Evolutionary conservation across 345 rosid genomes (phyloP).

Genomic region (Brassica carinata): DNA sequence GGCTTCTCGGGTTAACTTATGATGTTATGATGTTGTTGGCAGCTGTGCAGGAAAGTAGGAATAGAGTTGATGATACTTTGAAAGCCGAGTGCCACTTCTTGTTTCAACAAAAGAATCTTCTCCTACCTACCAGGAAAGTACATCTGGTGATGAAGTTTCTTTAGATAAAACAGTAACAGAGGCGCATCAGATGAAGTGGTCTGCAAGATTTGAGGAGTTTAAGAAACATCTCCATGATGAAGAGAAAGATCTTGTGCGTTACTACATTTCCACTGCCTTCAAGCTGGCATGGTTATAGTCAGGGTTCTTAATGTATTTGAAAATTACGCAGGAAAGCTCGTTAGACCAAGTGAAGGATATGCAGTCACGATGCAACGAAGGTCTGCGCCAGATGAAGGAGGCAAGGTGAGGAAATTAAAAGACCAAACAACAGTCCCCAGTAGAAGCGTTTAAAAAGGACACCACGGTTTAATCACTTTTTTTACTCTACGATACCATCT

Average conservation of each 20-base stretch:
- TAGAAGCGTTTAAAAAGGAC: not conserved
- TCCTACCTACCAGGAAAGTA: conserved; percentile 44
- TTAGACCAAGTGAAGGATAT: conserved; percentile 70
- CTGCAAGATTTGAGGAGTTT: conserved; percentile 71
- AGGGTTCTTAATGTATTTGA: no score
- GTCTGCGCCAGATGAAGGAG: conserved; percentile 59
- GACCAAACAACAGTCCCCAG: not conserved
- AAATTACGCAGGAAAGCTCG: conserved; percentile 67
- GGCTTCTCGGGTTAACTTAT: conserved; percentile 1
- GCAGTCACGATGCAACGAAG: conserved; percentile 75
- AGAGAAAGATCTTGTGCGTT: conserved; percentile 81
- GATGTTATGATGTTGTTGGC: conserved; percentile 33
- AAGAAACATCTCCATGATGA: conserved; percentile 72
- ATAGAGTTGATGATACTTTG: conserved; percentile 68
- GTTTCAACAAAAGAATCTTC: conserved; percentile 58
- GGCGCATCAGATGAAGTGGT: conserved; percentile 68
- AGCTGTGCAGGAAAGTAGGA: conserved; percentile 87
- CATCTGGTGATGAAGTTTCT: conserved; percentile 28
- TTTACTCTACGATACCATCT: conserved; percentile 1
- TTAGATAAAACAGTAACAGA: conserved; percentile 43
- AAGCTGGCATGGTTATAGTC: no score
- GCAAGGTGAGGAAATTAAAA: conserved; percentile 47
- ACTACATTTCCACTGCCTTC: conserved; percentile 7
- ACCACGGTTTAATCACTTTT: not conserved
- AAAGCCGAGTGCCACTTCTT: conserved; percentile 73